Conservation (phyloP, 306 rosid genomes). For the Cucurbita argyrosperma region DNA sequence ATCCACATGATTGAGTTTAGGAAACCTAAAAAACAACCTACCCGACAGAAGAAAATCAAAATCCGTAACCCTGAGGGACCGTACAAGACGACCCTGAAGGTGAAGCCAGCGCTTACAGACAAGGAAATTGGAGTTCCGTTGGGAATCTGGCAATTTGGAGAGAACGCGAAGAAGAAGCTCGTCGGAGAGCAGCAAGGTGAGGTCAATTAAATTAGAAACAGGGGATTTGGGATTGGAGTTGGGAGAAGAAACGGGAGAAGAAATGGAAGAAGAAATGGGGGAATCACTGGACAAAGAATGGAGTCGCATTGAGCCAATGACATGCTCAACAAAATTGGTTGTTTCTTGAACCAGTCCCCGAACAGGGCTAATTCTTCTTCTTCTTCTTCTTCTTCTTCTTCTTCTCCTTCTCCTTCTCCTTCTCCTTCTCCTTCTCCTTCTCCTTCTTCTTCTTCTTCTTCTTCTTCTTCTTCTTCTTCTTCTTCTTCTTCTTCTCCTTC, state of each 20-base stretch:
- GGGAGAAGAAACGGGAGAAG: slow-evolving; percentile 8
- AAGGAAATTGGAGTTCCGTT: slow-evolving; percentile 34
- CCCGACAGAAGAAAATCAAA: slow-evolving; percentile 83
- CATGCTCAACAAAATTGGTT: slow-evolving; percentile 16
- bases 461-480: background rate
- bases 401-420: background rate
- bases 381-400: background rate
- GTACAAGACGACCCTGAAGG: slow-evolving; percentile 61
- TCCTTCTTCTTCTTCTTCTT: background rate
- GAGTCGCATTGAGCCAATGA: slow-evolving; percentile 20
- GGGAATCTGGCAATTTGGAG: slow-evolving; percentile 33
- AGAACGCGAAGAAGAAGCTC: slow-evolving; percentile 55
- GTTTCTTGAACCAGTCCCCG: background rate
- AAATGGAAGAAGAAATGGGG: slow-evolving; percentile 11
- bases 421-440: background rate
- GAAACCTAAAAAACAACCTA: slow-evolving; percentile 53
- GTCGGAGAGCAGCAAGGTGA: slow-evolving; percentile 32
- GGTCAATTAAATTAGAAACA: background rate
- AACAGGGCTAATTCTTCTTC: background rate
- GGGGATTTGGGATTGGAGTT: slow-evolving; percentile 8
- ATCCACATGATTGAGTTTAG: slow-evolving; percentile 58
- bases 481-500: background rate
- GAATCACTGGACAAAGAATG: slow-evolving; percentile 8
- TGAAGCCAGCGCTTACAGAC: slow-evolving; percentile 90
- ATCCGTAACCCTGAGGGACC: slow-evolving; percentile 38